Conservation (phyloP, 1,284 basidiomycete species). For the Athelia sp. region DNA sequence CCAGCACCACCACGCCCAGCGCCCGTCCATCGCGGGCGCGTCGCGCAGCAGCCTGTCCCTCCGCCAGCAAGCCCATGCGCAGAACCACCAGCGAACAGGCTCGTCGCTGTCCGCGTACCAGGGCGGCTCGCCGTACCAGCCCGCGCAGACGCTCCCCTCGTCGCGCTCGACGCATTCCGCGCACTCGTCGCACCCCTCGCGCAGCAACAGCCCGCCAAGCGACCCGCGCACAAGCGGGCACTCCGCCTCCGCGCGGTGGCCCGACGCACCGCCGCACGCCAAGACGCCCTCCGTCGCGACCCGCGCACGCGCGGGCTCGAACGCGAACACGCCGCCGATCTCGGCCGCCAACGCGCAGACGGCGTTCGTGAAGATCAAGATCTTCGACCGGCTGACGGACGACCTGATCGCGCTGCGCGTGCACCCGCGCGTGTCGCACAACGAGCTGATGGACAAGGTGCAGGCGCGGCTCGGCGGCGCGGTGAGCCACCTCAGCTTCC, state of each 20-base stretch:
- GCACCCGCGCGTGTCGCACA: conserved; percentile 85
- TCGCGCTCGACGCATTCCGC: conserved; percentile 16
- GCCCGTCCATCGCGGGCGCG: conserved; percentile 6
- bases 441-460: conserved; percentile 88
- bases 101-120: conserved; percentile 30
- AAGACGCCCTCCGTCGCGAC: conserved; percentile 34
- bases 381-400: conserved; percentile 88
- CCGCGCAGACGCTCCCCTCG: conserved; percentile 30
- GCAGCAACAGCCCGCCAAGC: conserved; percentile 10
- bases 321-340: conserved; percentile 63
- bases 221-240: conserved; percentile 24
- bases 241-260: conserved; percentile 33
- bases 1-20: conserved; percentile 35
- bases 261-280: conserved; percentile 42
- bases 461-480: conserved; percentile 79
- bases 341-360: conserved; percentile 72
- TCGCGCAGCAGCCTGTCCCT: conserved; percentile 10
- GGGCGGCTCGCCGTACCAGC: background rate
- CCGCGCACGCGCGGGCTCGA: conserved; percentile 54
- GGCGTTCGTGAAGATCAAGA: conserved; percentile 96
- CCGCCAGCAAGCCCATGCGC: conserved; percentile 35
- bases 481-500: conserved; percentile 67
- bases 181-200: conserved; percentile 9
- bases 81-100: conserved; percentile 35
- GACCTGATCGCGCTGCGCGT: conserved; percentile 98